Percentiles rank a stretch among this genome's conserved stretches.
Conservation (phyloP, 108 stramenopile species). For the Stephanodiscus minutulus region DNA sequence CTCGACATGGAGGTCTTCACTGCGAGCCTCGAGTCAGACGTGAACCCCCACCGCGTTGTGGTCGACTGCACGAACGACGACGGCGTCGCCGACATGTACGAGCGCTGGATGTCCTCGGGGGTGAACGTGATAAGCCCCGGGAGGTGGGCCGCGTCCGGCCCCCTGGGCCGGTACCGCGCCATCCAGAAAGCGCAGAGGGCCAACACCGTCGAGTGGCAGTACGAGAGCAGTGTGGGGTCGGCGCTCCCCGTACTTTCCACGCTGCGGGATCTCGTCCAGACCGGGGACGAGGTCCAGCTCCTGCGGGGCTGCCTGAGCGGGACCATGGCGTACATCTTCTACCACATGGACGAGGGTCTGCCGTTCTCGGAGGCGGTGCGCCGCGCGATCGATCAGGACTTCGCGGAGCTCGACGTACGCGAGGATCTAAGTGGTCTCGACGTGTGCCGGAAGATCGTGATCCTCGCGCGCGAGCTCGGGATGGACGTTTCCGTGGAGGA, state of each 20-base stretch:
- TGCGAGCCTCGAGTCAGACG: constrained; percentile 60
- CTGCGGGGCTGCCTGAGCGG: constrained; percentile 75
- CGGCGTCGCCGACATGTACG: constrained; percentile 62
- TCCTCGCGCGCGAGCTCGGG: constrained; percentile 63
- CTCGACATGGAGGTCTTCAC: constrained; percentile 63
- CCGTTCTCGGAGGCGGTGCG: constrained; percentile 67
- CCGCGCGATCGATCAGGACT: constrained; percentile 62
- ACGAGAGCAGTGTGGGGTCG: constrained; percentile 81
- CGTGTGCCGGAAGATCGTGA: constrained; percentile 50
- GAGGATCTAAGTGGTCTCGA: constrained; percentile 60
- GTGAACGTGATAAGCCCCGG: constrained; percentile 77
- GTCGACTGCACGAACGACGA: constrained; percentile 79
- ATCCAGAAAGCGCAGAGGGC: constrained; percentile 53
- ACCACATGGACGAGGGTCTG: constrained; percentile 45
- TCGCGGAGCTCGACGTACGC: constrained; percentile 64
- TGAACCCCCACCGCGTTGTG: constrained; percentile 78
- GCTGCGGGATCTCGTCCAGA: constrained; percentile 66
- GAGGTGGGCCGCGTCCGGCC: constrained; percentile 60
- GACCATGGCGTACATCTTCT: constrained; percentile 76
- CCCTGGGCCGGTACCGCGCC: constrained; percentile 65
- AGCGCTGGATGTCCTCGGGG: constrained; percentile 66
- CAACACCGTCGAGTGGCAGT: constrained; percentile 62
- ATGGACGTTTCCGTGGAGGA: constrained; percentile 58
- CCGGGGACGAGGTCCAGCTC: constrained; percentile 64
- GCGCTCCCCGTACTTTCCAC: constrained; percentile 80